phyloP scores from a whole-genome alignment of 2,329 filamentous ascomycete species.

The Diaporthe velutina region DNA sequence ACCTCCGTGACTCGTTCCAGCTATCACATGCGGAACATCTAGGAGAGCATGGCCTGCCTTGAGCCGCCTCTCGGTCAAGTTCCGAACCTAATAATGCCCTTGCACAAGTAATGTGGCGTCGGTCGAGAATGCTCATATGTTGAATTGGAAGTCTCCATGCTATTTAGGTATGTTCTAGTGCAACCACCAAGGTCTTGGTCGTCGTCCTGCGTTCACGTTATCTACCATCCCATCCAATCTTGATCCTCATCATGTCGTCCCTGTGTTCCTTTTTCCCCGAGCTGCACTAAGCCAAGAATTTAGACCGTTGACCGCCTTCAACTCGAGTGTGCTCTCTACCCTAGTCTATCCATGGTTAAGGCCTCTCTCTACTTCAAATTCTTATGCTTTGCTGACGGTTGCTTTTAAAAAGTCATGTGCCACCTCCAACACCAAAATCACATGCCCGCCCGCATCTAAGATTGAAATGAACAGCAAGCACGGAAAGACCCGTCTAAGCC shows the following conservation, averaged over 20 bases:
- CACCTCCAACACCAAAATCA: constrained; percentile 11
- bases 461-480: not conserved
- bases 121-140: not conserved
- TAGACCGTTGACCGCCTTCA: not conserved
- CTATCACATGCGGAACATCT: constrained; percentile 39
- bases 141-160: not conserved
- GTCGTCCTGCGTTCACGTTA: not conserved
- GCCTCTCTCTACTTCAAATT: not conserved
- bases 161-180: constrained; percentile 21
- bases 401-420: constrained; percentile 6
- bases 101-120: not conserved
- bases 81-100: constrained; percentile 22
- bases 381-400: constrained; percentile 8
- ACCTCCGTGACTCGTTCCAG: constrained; percentile 9
- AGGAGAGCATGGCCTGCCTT: constrained; percentile 1
- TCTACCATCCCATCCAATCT: not conserved
- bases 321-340: not conserved
- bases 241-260: not conserved
- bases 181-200: not conserved
- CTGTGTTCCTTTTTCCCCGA: not conserved
- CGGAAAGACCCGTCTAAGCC: constrained; percentile 40
- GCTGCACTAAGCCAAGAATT: constrained; percentile 6
- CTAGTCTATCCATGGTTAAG: constrained; percentile 9
- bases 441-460: constrained; percentile 14
- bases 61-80: constrained; percentile 35